Conservation (phyloP, 108 stramenopile species). For the Hondaea fermentalgiana region DNA sequence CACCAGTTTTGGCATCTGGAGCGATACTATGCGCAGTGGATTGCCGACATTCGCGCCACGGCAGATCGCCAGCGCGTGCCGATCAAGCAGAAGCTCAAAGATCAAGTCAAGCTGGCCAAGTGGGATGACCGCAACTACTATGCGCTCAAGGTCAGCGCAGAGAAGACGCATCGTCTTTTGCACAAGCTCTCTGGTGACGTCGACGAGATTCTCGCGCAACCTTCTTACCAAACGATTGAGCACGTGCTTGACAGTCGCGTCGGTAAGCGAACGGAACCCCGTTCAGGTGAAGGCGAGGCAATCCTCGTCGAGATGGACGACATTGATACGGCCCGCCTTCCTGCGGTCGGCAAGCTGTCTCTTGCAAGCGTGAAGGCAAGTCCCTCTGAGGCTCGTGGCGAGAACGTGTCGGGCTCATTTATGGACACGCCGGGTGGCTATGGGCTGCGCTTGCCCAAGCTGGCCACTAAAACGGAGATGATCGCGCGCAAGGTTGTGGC, state of each 20-base stretch:
- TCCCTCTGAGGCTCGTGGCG: not conserved
- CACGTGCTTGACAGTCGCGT: conserved; percentile 54
- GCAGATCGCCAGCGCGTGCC: conserved; percentile 26
- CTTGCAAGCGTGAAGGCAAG: not conserved
- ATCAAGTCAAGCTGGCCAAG: conserved; percentile 85
- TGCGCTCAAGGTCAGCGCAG: conserved; percentile 76
- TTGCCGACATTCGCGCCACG: not conserved
- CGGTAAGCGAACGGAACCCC: conserved; percentile 14
- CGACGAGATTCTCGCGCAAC: conserved; percentile 62
- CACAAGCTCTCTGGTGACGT: conserved; percentile 68
- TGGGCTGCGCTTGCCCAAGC: not conserved
- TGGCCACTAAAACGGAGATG: not conserved
- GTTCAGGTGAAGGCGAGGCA: conserved; percentile 28
- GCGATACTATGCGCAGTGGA: not conserved
- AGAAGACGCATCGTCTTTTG: conserved; percentile 77
- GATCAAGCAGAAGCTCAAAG: conserved; percentile 72
- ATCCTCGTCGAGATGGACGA: not conserved
- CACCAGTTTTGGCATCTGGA: not conserved
- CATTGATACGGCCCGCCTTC: not conserved
- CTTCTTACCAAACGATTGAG: conserved; percentile 59
- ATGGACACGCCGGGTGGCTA: not conserved
- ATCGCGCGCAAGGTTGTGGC: not conserved
- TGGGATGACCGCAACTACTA: conserved; percentile 98
- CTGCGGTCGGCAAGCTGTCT: not conserved
- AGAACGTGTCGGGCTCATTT: not conserved